Evolutionary conservation across 2,329 filamentous ascomycete species (phyloP).

Genomic region (Colletotrichum sp.): DNA sequence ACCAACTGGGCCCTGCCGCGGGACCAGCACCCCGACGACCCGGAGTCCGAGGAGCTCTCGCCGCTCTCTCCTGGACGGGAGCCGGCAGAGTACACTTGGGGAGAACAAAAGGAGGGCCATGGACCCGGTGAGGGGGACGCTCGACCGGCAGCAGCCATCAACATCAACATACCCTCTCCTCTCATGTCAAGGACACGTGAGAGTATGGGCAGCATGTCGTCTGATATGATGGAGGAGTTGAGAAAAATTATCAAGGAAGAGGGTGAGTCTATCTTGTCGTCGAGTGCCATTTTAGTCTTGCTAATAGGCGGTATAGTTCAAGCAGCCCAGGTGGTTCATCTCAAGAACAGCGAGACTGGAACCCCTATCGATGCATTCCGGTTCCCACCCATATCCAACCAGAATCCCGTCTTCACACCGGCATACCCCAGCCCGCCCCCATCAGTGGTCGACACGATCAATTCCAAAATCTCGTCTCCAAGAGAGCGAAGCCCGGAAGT

Average conservation of each 20-base stretch:
- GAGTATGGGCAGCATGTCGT: constrained; percentile 11
- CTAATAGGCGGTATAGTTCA: not conserved
- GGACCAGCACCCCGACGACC: not conserved
- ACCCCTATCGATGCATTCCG: not conserved
- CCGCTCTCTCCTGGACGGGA: not conserved
- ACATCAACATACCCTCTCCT: not conserved
- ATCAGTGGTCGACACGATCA: not conserved
- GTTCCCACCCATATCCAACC: not conserved
- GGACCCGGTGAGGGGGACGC: not conserved
- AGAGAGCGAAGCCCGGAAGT: not conserved
- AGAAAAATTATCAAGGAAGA: constrained; percentile 28
- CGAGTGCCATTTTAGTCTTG: not conserved
- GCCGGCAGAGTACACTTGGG: not conserved
- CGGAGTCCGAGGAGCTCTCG: not conserved
- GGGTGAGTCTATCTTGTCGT: not conserved
- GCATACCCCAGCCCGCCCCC: constrained; percentile 4
- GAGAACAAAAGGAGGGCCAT: constrained; percentile 1
- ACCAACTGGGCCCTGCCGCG: not conserved
- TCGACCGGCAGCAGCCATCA: not conserved
- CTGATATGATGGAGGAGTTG: constrained; percentile 24
- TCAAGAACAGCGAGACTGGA: not conserved
- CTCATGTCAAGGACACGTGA: not conserved
- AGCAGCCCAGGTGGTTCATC: constrained; percentile 7
- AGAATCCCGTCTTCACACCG: not conserved
- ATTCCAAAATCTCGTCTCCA: not conserved